Conservation (phyloP, 768 basidiomycete genomes). For the Chalciporus piperatus region DNA sequence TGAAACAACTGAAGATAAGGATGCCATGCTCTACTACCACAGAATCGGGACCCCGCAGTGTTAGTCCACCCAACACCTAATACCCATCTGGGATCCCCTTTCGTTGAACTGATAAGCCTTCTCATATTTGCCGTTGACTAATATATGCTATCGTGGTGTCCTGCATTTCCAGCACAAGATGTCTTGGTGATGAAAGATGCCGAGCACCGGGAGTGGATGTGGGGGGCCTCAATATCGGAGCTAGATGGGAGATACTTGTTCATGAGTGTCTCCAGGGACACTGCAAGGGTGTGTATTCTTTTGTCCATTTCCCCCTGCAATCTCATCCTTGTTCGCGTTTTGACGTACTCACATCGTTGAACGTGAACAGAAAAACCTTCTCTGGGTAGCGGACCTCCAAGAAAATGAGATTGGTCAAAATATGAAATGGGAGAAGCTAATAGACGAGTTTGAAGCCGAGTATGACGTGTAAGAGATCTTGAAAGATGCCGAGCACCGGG, state of each 20-base stretch:
- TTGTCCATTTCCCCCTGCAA: neutral
- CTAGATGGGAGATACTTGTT: constrained; percentile 63
- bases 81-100: neutral
- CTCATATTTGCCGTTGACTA: neutral
- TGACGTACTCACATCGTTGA: neutral
- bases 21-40: constrained; percentile 80
- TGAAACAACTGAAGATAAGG: constrained; percentile 57
- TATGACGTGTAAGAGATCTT: constrained; percentile 53
- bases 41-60: constrained; percentile 67
- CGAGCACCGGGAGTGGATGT: constrained; percentile 66
- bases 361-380: constrained; percentile 59
- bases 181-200: constrained; percentile 63
- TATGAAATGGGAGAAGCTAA: constrained; percentile 70
- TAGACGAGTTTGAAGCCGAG: constrained; percentile 65
- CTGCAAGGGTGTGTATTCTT: constrained; percentile 48
- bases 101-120: constrained; percentile 6
- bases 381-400: constrained; percentile 71
- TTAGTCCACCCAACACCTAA: constrained; percentile 29
- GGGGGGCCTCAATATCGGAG: constrained; percentile 51
- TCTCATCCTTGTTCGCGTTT: neutral
- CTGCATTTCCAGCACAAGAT: constrained; percentile 53
- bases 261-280: constrained; percentile 55
- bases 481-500: constrained; percentile 58
- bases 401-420: constrained; percentile 57
- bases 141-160: constrained; percentile 1